These are phyloP conservation scores for Hanseniaspora jakobsenii DNA, from an alignment of 805 yeast genomes.

Conservation along the genomic window DNA sequence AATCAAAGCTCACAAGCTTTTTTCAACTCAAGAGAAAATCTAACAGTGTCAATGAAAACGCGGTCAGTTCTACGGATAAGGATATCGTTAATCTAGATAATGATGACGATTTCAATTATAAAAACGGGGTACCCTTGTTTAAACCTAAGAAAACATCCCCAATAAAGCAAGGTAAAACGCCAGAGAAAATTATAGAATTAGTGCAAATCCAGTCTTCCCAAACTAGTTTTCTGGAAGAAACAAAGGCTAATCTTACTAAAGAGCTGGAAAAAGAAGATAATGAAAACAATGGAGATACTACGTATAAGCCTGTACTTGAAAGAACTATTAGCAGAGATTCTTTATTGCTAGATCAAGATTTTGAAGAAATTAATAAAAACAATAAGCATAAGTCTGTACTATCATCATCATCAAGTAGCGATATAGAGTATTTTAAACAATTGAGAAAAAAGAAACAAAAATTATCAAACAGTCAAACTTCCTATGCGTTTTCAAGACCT, in stretches of 20 bases:
- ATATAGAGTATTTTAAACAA: constrained; percentile 11
- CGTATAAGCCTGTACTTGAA: not conserved
- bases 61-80: too few relatives aligned
- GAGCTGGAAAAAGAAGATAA: too few relatives aligned
- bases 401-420: not conserved
- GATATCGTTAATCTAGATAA: not conserved
- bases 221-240: not conserved
- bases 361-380: constrained; percentile 2
- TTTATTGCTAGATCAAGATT: constrained; percentile 2
- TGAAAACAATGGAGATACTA: not conserved
- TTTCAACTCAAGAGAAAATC: constrained; percentile 1
- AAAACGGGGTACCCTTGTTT: constrained; percentile 11
- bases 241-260: not conserved
- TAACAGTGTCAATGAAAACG: too few relatives aligned
- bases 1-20: constrained; percentile 7
- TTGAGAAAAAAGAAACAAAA: constrained; percentile 12
- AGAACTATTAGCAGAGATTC: constrained; percentile 6
- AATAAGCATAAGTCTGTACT: not conserved
- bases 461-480: constrained; percentile 5
- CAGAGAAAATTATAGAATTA: constrained; percentile 13
- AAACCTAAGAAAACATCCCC: constrained; percentile 1
- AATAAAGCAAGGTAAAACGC: constrained; percentile 12
- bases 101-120: not conserved
- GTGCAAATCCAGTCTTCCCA: too few relatives aligned
- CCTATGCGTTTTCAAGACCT: not conserved